These are phyloP conservation scores for Aspergillus mulundensis DNA, from an alignment of 495 filamentous ascomycete genomes.

Conservation along the genomic window DNA sequence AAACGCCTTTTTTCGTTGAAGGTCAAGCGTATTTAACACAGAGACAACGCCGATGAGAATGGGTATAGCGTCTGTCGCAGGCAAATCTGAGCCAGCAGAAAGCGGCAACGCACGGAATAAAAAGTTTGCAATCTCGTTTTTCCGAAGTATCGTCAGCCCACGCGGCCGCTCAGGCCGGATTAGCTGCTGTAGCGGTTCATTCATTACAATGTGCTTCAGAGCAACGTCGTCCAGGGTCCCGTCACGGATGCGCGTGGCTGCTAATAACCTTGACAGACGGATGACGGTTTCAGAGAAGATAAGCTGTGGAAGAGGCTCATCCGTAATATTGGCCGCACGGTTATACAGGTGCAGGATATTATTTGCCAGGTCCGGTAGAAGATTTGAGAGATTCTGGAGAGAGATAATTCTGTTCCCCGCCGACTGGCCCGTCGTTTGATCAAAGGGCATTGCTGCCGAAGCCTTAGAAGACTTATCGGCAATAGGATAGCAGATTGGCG, in stretches of 20 bases:
- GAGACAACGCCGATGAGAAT: slow-evolving; percentile 85
- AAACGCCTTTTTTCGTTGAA: slow-evolving; percentile 82
- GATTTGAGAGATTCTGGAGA: slow-evolving; percentile 56
- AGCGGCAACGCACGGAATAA: slow-evolving; percentile 71
- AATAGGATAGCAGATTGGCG: slow-evolving; percentile 56
- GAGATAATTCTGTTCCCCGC: slow-evolving; percentile 51
- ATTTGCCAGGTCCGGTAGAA: slow-evolving; percentile 72
- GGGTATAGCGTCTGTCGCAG: slow-evolving; percentile 65
- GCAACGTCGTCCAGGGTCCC: slow-evolving; percentile 65
- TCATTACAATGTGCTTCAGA: slow-evolving; percentile 63
- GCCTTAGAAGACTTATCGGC: slow-evolving; percentile 51
- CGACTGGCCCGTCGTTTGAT: slow-evolving; percentile 36
- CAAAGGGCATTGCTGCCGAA: slow-evolving; percentile 35
- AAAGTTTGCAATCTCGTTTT: slow-evolving; percentile 64
- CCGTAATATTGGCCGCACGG: slow-evolving; percentile 66
- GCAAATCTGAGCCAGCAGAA: slow-evolving; percentile 52
- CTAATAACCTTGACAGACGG: slow-evolving; percentile 69
- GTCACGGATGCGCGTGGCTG: slow-evolving; percentile 62
- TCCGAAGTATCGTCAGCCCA: slow-evolving; percentile 38
- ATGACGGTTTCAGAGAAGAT: slow-evolving; percentile 80
- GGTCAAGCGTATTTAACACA: slow-evolving; percentile 68
- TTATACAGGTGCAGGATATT: slow-evolving; percentile 80
- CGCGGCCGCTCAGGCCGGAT: slow-evolving; percentile 40
- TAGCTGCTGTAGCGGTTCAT: slow-evolving; percentile 40
- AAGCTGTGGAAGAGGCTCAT: slow-evolving; percentile 75